Evolutionary conservation across 192 early-diverging fungal species (phyloP).

Genomic region (Backusella australiensis): DNA sequence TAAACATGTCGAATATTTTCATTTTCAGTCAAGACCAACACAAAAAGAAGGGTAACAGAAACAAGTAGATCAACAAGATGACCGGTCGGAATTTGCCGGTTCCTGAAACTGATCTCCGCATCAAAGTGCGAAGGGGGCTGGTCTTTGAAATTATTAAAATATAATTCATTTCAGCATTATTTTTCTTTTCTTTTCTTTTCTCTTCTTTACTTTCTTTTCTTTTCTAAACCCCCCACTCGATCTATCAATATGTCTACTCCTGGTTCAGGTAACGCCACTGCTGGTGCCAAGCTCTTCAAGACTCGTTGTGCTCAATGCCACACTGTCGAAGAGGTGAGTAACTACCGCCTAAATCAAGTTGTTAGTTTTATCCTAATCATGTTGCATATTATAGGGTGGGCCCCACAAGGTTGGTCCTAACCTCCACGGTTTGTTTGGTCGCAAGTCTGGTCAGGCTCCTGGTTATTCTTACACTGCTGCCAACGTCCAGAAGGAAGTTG

Average conservation of each 20-base stretch:
- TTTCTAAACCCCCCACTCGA: not conserved
- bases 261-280: slow-evolving; percentile 33
- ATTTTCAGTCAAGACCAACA: too few relatives aligned
- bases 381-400: slow-evolving; percentile 50
- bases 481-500: slow-evolving; percentile 82
- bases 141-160: not conserved
- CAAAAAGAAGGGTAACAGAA: too few relatives aligned
- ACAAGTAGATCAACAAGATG: too few relatives aligned
- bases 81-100: not conserved
- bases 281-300: slow-evolving; percentile 76
- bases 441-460: slow-evolving; percentile 79
- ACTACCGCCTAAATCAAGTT: not conserved
- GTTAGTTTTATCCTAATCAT: too few relatives aligned
- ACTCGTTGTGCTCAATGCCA: slow-evolving; percentile 99
- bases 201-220: not conserved
- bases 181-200: not conserved
- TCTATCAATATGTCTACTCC: slow-evolving; percentile 6
- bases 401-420: slow-evolving; percentile 97
- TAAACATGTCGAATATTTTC: too few relatives aligned
- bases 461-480: slow-evolving; percentile 94
- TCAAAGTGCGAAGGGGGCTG: not conserved
- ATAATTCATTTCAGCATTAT: not conserved
- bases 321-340: slow-evolving; percentile 71
- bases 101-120: slow-evolving; percentile 3
- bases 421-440: slow-evolving; percentile 89